Base-by-base conservation (phyloP, 1,139 yeast species). In the Blastobotrys persicus region DNA sequence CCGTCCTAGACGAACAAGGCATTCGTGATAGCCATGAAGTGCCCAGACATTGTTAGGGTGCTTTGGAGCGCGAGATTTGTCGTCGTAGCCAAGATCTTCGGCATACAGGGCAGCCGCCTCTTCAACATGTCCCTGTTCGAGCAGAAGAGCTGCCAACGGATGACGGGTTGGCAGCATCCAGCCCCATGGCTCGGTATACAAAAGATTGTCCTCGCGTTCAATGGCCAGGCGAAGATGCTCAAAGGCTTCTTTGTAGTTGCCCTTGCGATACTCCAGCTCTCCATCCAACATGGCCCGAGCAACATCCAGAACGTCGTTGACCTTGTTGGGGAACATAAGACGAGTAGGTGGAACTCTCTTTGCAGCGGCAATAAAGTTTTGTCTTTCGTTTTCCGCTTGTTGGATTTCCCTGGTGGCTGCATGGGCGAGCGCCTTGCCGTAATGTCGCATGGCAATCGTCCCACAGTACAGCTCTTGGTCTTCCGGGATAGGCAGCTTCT, bases 21-120 rank as follows among this genome's bases (percentile, higher is more conserved):
- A 31, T 13, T 31, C 34, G 14, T 31, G 34, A 12, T 44, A 39
- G 28, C 46, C 46, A 18, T 44, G 46, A 13, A 44, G 20, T 2
- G 46, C 41, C 46, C 46, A 44, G 12, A 44, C 46, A 18, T 35
- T 35, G 28, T 44, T 44, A 13, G 46, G 46, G 16, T 44, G 46
- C 28, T 44, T 40, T 12, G 34, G 46, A 9, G 20, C 32, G n/a
- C 33, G 33, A 12, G 35, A 6, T 16, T 26, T 14, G 2, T 20
- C 23, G 7, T 16, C 35, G 26, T 34, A 28, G 6, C 46, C 46
- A 13, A 44, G 23, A 13, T 44, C 46, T 26, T 44, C 46, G 35
- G 46, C 42, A 26, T 44, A 44, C 2, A 40, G 42, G 35, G 13
- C 9, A 18, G 37, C 35, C 6, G 47, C 47, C 19, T 44, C 31